A percentile compares a stretch with the other conserved stretches of the same genome.
Evolutionary conservation across 2,329 filamentous ascomycete species (phyloP).

Genomic region (Penicillium sp.): DNA sequence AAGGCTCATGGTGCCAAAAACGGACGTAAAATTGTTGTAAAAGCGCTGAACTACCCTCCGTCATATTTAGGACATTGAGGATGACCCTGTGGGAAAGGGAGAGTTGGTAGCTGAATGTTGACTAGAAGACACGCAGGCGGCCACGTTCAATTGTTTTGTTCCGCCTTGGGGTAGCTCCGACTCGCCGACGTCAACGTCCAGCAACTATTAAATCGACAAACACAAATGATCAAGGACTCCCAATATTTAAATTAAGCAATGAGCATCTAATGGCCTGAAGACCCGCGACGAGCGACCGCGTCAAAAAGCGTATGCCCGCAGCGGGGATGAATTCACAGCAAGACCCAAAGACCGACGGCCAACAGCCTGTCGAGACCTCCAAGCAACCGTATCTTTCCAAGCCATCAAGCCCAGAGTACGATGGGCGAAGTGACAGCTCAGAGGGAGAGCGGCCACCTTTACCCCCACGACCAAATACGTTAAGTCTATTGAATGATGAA

Average conservation of each 20-base stretch:
- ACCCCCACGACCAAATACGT: constrained; percentile 46
- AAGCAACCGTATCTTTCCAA: constrained; percentile 11
- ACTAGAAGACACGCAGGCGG: constrained; percentile 24
- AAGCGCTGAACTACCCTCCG: constrained; percentile 25
- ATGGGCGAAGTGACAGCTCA: constrained; percentile 24
- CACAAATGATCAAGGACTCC: background rate
- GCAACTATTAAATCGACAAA: background rate
- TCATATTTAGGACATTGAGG: constrained; percentile 37
- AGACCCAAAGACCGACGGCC: constrained; percentile 13
- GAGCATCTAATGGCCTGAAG: constrained; percentile 9
- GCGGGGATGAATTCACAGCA: constrained; percentile 22
- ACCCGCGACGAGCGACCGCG: constrained; percentile 19
- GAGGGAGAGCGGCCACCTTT: constrained; percentile 45
- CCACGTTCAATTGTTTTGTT: constrained; percentile 25
- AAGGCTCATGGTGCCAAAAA: constrained; percentile 43
- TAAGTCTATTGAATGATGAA: constrained; percentile 38
- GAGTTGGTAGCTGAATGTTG: constrained; percentile 16
- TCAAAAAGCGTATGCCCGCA: constrained; percentile 24
- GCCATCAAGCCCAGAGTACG: constrained; percentile 15
- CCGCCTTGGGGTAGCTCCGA: constrained; percentile 22
- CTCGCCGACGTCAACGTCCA: constrained; percentile 20
- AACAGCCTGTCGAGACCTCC: constrained; percentile 10
- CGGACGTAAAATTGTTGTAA: constrained; percentile 23
- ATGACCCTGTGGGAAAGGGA: constrained; percentile 13
- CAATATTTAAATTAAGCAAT: constrained; percentile 10